Evolutionary conservation across 148 eudicot genomes (phyloP).

Genomic region (Fagopyrum tataricum): DNA sequence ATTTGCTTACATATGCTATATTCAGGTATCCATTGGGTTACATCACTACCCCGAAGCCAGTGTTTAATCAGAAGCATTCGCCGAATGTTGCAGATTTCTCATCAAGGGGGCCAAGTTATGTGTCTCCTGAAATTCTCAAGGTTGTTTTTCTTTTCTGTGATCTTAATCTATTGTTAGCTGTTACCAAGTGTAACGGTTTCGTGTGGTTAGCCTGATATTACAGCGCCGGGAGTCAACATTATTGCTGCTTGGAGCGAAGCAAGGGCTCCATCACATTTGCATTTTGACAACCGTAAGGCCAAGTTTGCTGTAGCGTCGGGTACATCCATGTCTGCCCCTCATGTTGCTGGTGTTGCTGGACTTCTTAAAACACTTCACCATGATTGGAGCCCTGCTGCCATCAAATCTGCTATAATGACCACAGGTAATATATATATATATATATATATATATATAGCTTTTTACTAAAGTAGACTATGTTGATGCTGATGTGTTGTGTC

Average conservation of each 20-base stretch:
- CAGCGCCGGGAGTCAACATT: conserved; percentile 55
- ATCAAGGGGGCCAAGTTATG: conserved; percentile 45
- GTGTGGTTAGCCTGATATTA: conserved; percentile 36
- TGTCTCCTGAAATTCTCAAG: conserved; percentile 46
- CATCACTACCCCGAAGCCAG: conserved; percentile 28
- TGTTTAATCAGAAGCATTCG: conserved; percentile 29
- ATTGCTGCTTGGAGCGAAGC: conserved; percentile 33
- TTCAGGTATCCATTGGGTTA: conserved; percentile 35
- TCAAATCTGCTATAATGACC: conserved; percentile 44
- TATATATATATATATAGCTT: no score
- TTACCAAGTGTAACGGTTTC: conserved; percentile 13
- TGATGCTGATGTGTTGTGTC: no score
- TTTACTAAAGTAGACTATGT: neutral
- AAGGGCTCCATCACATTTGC: conserved; percentile 14
- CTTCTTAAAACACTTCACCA: conserved; percentile 48
- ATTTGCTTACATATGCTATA: neutral
- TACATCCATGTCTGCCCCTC: conserved; percentile 53
- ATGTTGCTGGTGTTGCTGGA: conserved; percentile 39
- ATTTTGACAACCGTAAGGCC: conserved; percentile 17
- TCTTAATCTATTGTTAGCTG: neutral
- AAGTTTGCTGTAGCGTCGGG: conserved; percentile 23
- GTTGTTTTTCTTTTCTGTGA: conserved; percentile 17
- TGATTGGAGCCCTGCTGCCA: conserved; percentile 52
- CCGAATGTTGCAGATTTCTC: conserved; percentile 46
- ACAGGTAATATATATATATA: conserved; percentile 29